Percentiles rank a stretch among this genome's conserved stretches.
phyloP scores from a whole-genome alignment of 768 basidiomycete genomes.

The Tulasnella sp. region DNA sequence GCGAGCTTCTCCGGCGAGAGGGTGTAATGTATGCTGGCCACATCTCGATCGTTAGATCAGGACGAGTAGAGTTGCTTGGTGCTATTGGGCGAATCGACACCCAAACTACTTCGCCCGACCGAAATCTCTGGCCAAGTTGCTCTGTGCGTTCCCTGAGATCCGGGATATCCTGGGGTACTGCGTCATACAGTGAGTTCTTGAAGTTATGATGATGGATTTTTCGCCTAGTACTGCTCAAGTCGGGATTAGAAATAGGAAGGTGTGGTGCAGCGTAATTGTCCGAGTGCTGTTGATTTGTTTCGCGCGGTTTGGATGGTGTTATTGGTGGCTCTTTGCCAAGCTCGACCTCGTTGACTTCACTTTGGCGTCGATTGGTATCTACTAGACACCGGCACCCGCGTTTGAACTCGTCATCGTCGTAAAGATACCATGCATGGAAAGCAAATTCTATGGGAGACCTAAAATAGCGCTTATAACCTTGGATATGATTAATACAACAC shows the following conservation, averaged over 20 bases:
- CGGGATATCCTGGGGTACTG: too few species aligned
- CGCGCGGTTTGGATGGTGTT: not conserved
- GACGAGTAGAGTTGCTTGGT: not conserved
- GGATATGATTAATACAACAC: not conserved
- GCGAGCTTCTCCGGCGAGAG: too few species aligned
- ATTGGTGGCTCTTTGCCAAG: not conserved
- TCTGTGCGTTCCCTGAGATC: not conserved
- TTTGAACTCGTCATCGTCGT: not conserved
- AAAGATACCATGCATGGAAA: slow-evolving; percentile 7
- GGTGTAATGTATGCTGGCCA: slow-evolving; percentile 8
- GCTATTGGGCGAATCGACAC: slow-evolving; percentile 1
- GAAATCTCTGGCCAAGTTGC: not conserved
- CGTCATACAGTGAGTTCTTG: too few species aligned
- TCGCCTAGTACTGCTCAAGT: too few species aligned
- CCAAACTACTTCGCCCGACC: slow-evolving; percentile 12
- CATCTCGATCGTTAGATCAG: slow-evolving; percentile 6
- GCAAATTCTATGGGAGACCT: slow-evolving; percentile 6
- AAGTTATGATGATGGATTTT: too few species aligned
- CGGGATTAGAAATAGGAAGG: too few species aligned
- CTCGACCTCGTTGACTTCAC: not conserved
- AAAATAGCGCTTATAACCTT: slow-evolving; percentile 3
- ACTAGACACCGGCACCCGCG: slow-evolving; percentile 7
- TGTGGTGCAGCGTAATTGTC: too few species aligned
- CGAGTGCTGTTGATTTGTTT: too few species aligned
- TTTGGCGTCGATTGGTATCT: not conserved